Evolutionary conservation across 2,329 filamentous ascomycete genomes (phyloP), one percentile per base, ranked within the genome.

Genomic region (Tolypocladium tundrense): DNA sequence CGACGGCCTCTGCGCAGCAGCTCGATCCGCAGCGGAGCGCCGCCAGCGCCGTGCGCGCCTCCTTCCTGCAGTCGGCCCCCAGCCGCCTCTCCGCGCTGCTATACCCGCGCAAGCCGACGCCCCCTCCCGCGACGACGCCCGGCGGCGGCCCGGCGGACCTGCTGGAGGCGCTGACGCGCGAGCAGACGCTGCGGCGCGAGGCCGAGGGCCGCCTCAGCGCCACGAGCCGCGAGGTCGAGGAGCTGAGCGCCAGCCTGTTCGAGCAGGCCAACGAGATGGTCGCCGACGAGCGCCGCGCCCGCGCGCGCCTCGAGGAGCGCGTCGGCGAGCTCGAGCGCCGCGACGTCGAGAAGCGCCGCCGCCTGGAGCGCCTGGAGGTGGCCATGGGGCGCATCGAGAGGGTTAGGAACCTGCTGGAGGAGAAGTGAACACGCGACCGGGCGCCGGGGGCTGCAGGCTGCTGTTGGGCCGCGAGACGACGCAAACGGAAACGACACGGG

Each of bases 181-280:
- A 93, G 70, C 83, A 88, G 68, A 75, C 74, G 51, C 78, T 88
- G 58, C 83, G 90, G 14, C 77, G 80, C 43, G 82, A 84, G 55
- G 89, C 89, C 1, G 90, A 94, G 73, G 80, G 81, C 54, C 81
- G 83, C 61, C 75, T 90, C 24, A 79, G 79, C 62, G 81, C 84
- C 54, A 87, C 88, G 55, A 86, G 83, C 66, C 79, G 76, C 14
- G 90, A 94, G 75, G 81, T 93, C 24, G 90, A 93, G 72, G 90
- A 94, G 73, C 76, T 94, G 62, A 89, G 83, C 66, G 87, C 83
- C 24, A 82, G 81, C 55, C 75, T 94, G 57, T 94, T 94, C 70
- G 85, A 89, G 73, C 86, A 92, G 75, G 90, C 90, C 55, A 94
- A 94, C 70, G 85, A 91, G 73, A 94, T 94, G 90, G 90, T 94